Evolutionary conservation across 441 rosid genomes (phyloP).

Genomic region (Raphanus hybrid): DNA sequence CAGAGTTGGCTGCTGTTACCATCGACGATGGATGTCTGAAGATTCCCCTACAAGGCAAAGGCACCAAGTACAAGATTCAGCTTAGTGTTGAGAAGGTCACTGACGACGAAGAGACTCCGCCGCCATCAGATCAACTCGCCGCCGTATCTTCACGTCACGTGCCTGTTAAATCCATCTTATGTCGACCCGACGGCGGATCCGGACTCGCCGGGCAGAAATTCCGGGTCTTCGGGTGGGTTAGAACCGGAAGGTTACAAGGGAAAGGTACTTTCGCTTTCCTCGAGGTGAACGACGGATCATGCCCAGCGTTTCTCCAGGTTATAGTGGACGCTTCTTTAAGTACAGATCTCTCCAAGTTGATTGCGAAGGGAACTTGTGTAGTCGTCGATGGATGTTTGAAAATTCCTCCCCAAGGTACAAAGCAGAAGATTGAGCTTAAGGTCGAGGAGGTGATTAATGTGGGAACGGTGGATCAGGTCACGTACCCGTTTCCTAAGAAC

Average conservation of each 20-base stretch:
- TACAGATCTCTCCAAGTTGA: conserved; percentile 57
- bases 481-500: conserved; percentile 87
- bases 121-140: not conserved
- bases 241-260: conserved; percentile 88
- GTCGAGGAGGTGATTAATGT: conserved; percentile 64
- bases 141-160: conserved; percentile 12
- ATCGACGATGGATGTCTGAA: not conserved
- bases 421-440: conserved; percentile 86
- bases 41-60: not conserved
- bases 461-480: conserved; percentile 72
- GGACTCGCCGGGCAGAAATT: conserved; percentile 35
- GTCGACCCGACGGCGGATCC: conserved; percentile 43
- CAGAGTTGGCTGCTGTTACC: not conserved
- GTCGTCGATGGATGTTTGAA: conserved; percentile 74
- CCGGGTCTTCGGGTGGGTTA: conserved; percentile 52
- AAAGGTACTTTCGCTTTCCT: conserved; percentile 80
- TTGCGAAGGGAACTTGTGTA: conserved; percentile 84
- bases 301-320: conserved; percentile 87
- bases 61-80: not conserved
- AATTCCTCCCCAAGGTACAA: conserved; percentile 73
- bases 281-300: conserved; percentile 89
- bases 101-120: not conserved
- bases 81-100: not conserved
- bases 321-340: conserved; percentile 68
- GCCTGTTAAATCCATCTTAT: conserved; percentile 22